Evolutionary conservation across 2,329 filamentous ascomycete genomes (phyloP), one percentile per base, ranked within the genome.

Genomic region (Fusarium austroafricanum): DNA sequence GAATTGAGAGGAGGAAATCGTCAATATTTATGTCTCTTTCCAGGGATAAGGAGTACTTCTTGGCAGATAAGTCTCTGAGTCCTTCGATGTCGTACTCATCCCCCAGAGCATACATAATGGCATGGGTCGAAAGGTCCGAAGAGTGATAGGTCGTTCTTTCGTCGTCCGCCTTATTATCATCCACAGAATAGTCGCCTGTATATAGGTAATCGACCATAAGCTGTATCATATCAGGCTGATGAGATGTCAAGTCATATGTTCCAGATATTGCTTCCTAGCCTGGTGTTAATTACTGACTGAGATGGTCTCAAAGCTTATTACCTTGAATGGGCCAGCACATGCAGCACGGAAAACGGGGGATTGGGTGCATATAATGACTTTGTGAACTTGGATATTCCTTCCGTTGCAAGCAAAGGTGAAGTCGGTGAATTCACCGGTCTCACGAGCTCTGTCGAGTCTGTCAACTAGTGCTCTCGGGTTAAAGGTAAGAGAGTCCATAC

Each of bases 131-230:
- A 10, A 71, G 61, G 2, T 39, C 0, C 1, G 38, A 7, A 3
- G 53, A 35, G 1, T 2, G 6, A 2, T n/a, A 7, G 3, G 31
- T 0, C 20, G 9, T 4, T 1, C 9, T 10, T 0, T 28, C 3
- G 6, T 54, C 28, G 10, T 3, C 10, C 1, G 1, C 3, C 2
- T 4, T 12, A 4, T 17, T 9, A 1, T 4, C 15, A 0, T 31
- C 4, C 0, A 37, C 29, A 4, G 17, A 55, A n/a, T 61, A 61
- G 21, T 61, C 46, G 3, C 57, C 61, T 0, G 44, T 71, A 10
- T 71, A 71, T 3, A 71, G 43, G 17, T 56, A 71, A 10, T 71
- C 68, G 2, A 71, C 57, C 61, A 71, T 68, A 1, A 38, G 61
- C 1, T 21, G 37, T 3, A 71, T 37, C 47, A 57, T 52, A 1